phyloP scores from a whole-genome alignment of 352 stramenopile genomes.

The Pythium aristosporum region DNA sequence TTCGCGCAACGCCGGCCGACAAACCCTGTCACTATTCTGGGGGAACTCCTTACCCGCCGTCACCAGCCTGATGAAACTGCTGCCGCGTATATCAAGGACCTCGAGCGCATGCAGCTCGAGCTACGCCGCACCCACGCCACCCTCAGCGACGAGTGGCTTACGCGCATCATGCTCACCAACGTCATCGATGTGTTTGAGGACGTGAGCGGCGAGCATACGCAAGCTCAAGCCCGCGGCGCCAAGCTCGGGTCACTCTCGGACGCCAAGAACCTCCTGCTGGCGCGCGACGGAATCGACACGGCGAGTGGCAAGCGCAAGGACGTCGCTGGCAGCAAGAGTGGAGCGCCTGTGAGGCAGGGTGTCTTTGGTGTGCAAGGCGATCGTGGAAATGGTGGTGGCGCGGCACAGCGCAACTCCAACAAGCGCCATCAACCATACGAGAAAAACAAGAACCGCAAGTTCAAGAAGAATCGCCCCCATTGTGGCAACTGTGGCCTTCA shows the following conservation, averaged over 20 bases:
- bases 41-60: neutral
- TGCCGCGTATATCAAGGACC: neutral
- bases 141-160: neutral
- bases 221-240: neutral
- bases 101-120: neutral
- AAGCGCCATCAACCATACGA: slow-evolving; percentile 2
- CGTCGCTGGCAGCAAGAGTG: no score
- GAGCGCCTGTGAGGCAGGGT: neutral
- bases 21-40: neutral
- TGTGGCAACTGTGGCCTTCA: neutral
- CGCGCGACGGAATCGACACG: neutral
- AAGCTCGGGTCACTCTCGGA: no score
- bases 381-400: no score
- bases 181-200: slow-evolving; percentile 4
- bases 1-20: neutral
- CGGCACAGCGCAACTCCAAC: neutral
- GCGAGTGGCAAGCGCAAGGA: slow-evolving; percentile 9
- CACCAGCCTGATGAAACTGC: neutral
- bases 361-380: no score
- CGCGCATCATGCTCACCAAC: slow-evolving; percentile 1
- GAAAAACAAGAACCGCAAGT: no score
- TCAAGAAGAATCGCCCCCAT: no score
- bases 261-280: neutral
- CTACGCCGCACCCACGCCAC: neutral
- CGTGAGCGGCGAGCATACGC: neutral